phyloP scores from a whole-genome alignment of 805 yeast genomes.

The Starmerella sp. region DNA sequence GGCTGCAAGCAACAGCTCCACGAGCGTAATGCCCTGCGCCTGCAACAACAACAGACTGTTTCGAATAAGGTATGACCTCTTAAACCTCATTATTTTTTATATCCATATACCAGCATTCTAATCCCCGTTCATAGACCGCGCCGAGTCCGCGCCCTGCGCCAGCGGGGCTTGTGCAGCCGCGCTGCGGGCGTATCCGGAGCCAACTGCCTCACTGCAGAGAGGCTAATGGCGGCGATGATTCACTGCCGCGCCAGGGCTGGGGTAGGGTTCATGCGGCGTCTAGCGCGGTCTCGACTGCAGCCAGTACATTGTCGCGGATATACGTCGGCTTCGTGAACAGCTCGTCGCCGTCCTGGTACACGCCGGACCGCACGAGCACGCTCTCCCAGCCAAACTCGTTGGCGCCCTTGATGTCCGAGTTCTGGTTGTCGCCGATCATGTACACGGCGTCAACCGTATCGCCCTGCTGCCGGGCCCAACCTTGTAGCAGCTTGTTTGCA shows the following conservation, averaged over 20 bases:
- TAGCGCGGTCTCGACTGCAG: slow-evolving; percentile 35
- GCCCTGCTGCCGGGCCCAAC: slow-evolving; percentile 38
- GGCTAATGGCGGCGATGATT: neutral
- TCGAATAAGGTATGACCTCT: slow-evolving; percentile 46
- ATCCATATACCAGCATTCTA: slow-evolving; percentile 1
- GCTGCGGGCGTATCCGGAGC: neutral
- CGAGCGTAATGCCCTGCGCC: slow-evolving; percentile 71
- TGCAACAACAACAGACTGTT: slow-evolving; percentile 77
- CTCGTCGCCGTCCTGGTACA: slow-evolving; percentile 46
- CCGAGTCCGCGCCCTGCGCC: neutral
- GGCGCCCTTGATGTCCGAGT: slow-evolving; percentile 84
- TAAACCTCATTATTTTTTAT: neutral
- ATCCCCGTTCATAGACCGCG: neutral
- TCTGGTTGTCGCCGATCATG: slow-evolving; percentile 98
- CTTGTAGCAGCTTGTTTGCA: slow-evolving; percentile 63
- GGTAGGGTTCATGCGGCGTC: slow-evolving; percentile 5
- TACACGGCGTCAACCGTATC: slow-evolving; percentile 43
- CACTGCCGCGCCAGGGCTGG: neutral
- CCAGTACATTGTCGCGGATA: slow-evolving; percentile 41
- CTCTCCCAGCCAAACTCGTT: slow-evolving; percentile 81
- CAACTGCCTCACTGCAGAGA: neutral
- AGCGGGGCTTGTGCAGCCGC: neutral
- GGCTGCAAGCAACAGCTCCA: slow-evolving; percentile 73
- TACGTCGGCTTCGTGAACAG: slow-evolving; percentile 37
- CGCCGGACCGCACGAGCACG: slow-evolving; percentile 78